A percentile compares a stretch with the other conserved stretches of the same genome.
phyloP scores from a whole-genome alignment of 805 yeast genomes.

The Saturnispora sanitii region DNA sequence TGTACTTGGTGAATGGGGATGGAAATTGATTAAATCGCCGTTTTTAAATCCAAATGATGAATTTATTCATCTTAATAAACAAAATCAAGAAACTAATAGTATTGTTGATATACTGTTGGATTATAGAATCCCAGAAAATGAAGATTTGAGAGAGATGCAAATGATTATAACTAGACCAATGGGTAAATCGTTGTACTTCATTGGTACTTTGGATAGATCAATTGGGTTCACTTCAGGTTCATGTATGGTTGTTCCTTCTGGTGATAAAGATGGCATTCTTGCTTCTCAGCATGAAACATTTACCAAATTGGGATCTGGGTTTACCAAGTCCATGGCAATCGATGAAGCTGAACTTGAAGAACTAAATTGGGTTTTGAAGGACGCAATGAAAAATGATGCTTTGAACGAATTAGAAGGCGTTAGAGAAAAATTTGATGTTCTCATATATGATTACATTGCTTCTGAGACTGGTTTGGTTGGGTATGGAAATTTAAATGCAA shows the following conservation, averaged over 20 bases:
- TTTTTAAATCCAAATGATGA: conserved; percentile 4
- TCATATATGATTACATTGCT: conserved; percentile 3
- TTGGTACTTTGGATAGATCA: conserved; percentile 7
- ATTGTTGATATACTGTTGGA: conserved; percentile 9
- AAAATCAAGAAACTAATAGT: background rate
- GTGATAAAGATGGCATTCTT: background rate
- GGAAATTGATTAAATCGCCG: conserved; percentile 9
- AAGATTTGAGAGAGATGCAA: conserved; percentile 9
- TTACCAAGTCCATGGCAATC: conserved; percentile 1
- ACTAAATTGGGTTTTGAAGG: conserved; percentile 3
- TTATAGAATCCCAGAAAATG: conserved; percentile 2
- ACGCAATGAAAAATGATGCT: background rate
- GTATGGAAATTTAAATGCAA: background rate
- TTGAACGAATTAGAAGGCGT: conserved; percentile 2
- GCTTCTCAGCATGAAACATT: background rate
- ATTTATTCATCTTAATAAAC: conserved; percentile 9
- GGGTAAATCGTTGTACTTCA: conserved; percentile 2
- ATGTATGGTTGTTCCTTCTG: background rate
- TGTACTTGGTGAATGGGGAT: conserved; percentile 6
- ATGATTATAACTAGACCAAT: conserved; percentile 1
- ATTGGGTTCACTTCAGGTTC: conserved; percentile 8
- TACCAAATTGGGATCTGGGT: background rate
- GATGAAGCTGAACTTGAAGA: conserved; percentile 2
- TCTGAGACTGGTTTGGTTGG: background rate
- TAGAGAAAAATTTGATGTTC: conserved; percentile 7